These are phyloP conservation scores for Ilyonectria robusta DNA, from an alignment of 2,329 filamentous ascomycete genomes.

Conservation along the genomic window DNA sequence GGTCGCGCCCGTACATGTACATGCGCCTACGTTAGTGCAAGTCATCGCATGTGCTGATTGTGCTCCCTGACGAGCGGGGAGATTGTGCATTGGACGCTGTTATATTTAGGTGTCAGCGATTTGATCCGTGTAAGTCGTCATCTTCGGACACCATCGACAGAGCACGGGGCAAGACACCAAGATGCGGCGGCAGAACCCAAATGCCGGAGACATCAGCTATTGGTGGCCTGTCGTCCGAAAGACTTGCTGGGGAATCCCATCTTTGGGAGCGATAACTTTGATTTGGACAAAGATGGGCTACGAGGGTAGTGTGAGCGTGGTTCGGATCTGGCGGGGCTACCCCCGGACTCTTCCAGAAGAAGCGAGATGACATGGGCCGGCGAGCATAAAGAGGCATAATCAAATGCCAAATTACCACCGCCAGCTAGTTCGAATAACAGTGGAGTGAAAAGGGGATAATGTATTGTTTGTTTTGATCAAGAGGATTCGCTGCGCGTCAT, in stretches of 20 bases:
- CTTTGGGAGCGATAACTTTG: conserved; percentile 41
- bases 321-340: conserved; percentile 41
- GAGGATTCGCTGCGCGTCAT: conserved; percentile 47
- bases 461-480: conserved; percentile 51
- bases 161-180: conserved; percentile 43
- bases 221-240: conserved; percentile 34
- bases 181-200: conserved; percentile 32
- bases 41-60: conserved; percentile 30
- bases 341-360: conserved; percentile 48
- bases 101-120: conserved; percentile 29
- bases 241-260: conserved; percentile 33
- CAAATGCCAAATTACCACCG: conserved; percentile 48
- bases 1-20: conserved; percentile 33
- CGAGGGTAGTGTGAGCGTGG: conserved; percentile 31
- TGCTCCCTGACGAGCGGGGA: conserved; percentile 27
- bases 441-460: conserved; percentile 44
- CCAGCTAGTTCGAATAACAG: conserved; percentile 40
- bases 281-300: conserved; percentile 39
- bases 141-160: conserved; percentile 30
- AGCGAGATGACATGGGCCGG: conserved; percentile 51
- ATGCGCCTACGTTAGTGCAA: conserved; percentile 40
- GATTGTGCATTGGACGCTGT: conserved; percentile 31
- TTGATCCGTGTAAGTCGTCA: conserved; percentile 42
- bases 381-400: conserved; percentile 49
- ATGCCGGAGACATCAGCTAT: conserved; percentile 39